phyloP scores from a whole-genome alignment of 139 green algal genomes.

The Limnomonas spitsbergensis region DNA sequence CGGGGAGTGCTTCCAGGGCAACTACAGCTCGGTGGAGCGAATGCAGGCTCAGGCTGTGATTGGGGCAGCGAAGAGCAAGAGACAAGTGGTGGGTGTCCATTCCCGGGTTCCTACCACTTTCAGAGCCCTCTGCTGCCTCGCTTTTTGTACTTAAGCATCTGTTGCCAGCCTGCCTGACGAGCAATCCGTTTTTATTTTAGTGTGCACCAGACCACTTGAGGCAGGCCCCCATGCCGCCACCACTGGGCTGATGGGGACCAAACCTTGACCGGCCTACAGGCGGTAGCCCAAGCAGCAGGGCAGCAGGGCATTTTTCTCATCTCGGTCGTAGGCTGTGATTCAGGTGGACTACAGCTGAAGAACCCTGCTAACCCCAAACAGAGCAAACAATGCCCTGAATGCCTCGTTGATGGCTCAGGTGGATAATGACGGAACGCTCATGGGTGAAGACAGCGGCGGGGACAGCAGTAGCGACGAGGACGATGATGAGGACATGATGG shows the following conservation, averaged over 20 bases:
- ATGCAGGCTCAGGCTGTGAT: constrained; percentile 18
- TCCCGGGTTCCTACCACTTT: not conserved
- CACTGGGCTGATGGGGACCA: not conserved
- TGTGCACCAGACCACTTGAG: not conserved
- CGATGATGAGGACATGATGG: constrained; percentile 44
- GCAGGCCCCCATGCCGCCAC: not conserved
- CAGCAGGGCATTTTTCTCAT: too few relatives aligned
- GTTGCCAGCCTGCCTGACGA: too few relatives aligned
- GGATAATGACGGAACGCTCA: constrained; percentile 54
- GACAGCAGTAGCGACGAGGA: constrained; percentile 39
- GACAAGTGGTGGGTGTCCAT: constrained; percentile 43
- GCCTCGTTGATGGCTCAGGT: too few relatives aligned
- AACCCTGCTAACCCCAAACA: too few relatives aligned
- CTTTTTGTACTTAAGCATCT: not conserved
- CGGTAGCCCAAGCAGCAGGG: too few relatives aligned
- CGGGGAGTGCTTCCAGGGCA: constrained; percentile 39
- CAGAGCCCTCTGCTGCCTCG: not conserved
- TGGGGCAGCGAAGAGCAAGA: constrained; percentile 34
- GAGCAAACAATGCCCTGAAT: too few relatives aligned
- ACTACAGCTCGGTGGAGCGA: constrained; percentile 44
- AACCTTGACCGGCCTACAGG: not conserved
- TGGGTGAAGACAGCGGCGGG: constrained; percentile 37
- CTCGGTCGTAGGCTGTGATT: too few relatives aligned
- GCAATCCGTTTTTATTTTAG: too few relatives aligned
- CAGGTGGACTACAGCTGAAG: too few relatives aligned